Conservation (phyloP, 345 rosid genomes). For the Syzygium grande region DNA sequence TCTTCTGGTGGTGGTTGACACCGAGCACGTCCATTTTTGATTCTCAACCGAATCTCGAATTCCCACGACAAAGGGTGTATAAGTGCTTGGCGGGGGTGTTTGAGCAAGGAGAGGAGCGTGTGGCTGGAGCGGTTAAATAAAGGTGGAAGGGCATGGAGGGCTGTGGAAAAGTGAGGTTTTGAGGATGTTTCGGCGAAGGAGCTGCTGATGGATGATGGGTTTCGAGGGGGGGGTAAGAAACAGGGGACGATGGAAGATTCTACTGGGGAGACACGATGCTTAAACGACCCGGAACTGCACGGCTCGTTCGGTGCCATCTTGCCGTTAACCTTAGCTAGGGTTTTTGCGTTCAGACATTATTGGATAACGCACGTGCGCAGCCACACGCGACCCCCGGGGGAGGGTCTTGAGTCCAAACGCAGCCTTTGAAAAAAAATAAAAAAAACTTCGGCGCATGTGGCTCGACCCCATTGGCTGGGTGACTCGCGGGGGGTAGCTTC, state of each 20-base stretch:
- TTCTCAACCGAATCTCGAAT: neutral
- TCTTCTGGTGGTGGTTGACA: neutral
- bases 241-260: neutral
- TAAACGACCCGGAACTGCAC: constrained; percentile 24
- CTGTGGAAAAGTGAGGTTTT: neutral
- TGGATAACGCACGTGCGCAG: constrained; percentile 34
- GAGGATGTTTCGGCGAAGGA: constrained; percentile 28
- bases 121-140: neutral
- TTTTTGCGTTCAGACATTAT: neutral
- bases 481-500: neutral
- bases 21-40: constrained; percentile 1
- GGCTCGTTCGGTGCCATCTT: neutral
- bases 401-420: neutral
- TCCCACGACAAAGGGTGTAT: neutral
- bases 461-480: neutral
- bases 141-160: neutral
- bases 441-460: neutral
- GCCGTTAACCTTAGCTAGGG: neutral
- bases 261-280: neutral
- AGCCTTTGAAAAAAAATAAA: neutral
- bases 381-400: constrained; percentile 7
- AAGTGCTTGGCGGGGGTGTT: neutral
- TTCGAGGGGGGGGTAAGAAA: constrained; percentile 1
- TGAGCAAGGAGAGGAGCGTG: neutral
- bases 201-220: neutral